Base-by-base conservation (phyloP, 2,329 filamentous ascomycete genomes). In the Penicillium italicum region DNA sequence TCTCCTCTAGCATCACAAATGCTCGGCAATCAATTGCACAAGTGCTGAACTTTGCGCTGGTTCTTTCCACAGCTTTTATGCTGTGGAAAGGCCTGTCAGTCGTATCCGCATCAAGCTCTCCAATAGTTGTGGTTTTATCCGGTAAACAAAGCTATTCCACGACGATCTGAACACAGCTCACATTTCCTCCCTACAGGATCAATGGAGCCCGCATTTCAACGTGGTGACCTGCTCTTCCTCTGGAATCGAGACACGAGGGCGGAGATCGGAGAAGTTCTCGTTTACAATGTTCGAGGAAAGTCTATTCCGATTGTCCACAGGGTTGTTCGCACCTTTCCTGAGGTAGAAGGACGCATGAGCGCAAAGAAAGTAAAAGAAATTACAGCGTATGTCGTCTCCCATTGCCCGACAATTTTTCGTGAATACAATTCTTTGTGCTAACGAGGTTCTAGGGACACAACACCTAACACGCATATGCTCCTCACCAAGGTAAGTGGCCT, bases 271-370 rank as follows among this genome's bases (percentile, higher is more conserved):
- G 87, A 90, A 74, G 80, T 89, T 59, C 87, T 90, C 62, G 87
- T 90, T 45, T 90, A 43, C 14, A 45, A 43, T 22, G 48, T 58
- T 11, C 53, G 62, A 41, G 63, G 88, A 55, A 99, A 97, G 80
- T 90, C 96, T 63, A 97, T 99, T 61, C 94, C 94, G 30, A 99
- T 99, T 74, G 94, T 99, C 63, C 94, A 99, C 78, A 82, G 94
- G 48, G 83, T 97, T 10, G 88, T 97, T 52, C 84, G 92, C 76
- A 80, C 80, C 62, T 86, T 84, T 73, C 71, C 72, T 2, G 83
- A 83, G 56, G 63, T 74, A 10, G 69, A 72, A 50, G 66, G 57
- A 14, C 53, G 47, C 14, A 33, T 2, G 6, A 72, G 68, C 57
- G 46, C 64, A 31, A 75, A 72, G 64, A 72, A 72, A 41, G 69